Evolutionary conservation across 78 protist genomes (phyloP), one percentile per base, ranked within the genome.

Genomic region (Dictyostelium purpureum): DNA sequence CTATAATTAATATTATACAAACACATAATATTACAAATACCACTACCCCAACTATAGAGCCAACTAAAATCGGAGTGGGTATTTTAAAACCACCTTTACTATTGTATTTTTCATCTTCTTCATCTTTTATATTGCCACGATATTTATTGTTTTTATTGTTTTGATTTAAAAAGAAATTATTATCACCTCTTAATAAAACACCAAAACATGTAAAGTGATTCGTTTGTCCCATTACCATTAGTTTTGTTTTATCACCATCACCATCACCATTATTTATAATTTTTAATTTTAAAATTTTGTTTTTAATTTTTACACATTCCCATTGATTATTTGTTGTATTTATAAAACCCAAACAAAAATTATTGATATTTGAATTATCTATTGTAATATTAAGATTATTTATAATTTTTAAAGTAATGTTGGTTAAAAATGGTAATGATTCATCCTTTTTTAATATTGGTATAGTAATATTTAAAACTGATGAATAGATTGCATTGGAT

Each of bases 191-290:
- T 21, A 77, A 33, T 35, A 77, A 38, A 5, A 77, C 40, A 24
- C 43, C 83, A 77, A 77, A 77, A n/a, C 40, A 38, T 57, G 83
- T 57, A 43, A 77, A 77, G 57, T 77, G 83, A 38, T 77, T 57
- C 4, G 83, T 77, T 16, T 24, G 35, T 9, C 83, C 83, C 14
- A 18, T 52, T 21, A 77, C 51, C 52, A 57, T 14, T 57, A 0
- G 19, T 28, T 21, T 26, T 10, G 16, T 18, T 54, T 3, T 51
- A 18, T 74, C 4, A 52, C 21, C 21, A 52, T 52, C 4, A 52
- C 21, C 4, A 52, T 52, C 21, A 52, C 21, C 4, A 52, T 52
- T 19, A 52, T 52, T 61, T 2, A 28, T 4, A 26, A 35, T 26
- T 28, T 6, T 14, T 35, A 35, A 65, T 12, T 33, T 35, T 35